phyloP scores from a whole-genome alignment of 768 basidiomycete species.

The Tricholoma flavovirens region DNA sequence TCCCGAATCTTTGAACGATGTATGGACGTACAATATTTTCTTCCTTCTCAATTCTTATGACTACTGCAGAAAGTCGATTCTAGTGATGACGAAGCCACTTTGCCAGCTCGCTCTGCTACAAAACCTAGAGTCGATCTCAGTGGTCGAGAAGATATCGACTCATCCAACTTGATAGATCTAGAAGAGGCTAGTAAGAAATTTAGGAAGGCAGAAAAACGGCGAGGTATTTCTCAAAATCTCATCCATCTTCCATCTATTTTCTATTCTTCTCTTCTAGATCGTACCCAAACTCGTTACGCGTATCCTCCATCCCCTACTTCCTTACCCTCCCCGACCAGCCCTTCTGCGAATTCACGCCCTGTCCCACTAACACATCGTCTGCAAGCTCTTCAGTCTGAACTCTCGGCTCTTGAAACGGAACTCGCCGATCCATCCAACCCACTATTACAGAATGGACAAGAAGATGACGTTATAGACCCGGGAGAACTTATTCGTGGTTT shows the following conservation, averaged over 20 bases:
- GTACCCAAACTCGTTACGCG: constrained; percentile 52
- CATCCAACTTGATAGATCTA: constrained; percentile 52
- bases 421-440: constrained; percentile 79
- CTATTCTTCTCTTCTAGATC: constrained; percentile 28
- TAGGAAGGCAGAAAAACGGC: constrained; percentile 61
- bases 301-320: constrained; percentile 66
- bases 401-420: constrained; percentile 74
- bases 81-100: constrained; percentile 57
- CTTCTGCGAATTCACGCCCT: constrained; percentile 27
- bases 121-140: constrained; percentile 35
- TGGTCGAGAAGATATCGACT: constrained; percentile 64
- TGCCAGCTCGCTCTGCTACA: constrained; percentile 32
- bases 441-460: constrained; percentile 50
- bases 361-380: constrained; percentile 55
- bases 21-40: constrained; percentile 24
- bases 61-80: constrained; percentile 50
- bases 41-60: constrained; percentile 1
- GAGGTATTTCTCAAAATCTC: constrained; percentile 31
- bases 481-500: constrained; percentile 73
- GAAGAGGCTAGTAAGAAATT: constrained; percentile 70
- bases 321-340: constrained; percentile 34
- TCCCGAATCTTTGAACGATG: constrained; percentile 45
- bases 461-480: constrained; percentile 59
- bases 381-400: constrained; percentile 66
- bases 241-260: background rate